phyloP scores from a whole-genome alignment of 306 rosid species.

The Arachis stenosperma region DNA sequence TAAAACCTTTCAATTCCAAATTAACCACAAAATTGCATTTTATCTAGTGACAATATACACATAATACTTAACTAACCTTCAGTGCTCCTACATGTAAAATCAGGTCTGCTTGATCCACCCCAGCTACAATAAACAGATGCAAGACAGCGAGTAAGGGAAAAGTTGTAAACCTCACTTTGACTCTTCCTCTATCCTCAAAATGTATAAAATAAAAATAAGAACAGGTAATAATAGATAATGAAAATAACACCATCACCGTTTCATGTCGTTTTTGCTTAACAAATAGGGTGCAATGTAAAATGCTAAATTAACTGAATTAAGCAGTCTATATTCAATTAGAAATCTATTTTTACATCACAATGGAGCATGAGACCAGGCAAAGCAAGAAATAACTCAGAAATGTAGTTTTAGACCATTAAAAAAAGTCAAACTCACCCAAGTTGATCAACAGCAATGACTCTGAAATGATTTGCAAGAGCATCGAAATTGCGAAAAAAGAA shows the following conservation, averaged over 20 bases:
- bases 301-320: background rate
- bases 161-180: background rate
- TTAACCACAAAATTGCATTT: slow-evolving; percentile 22
- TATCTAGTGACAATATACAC: slow-evolving; percentile 18
- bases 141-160: slow-evolving; percentile 11
- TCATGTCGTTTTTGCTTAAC: background rate
- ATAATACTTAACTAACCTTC: slow-evolving; percentile 62
- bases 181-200: too few relatives aligned
- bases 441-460: slow-evolving; percentile 92
- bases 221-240: too few relatives aligned
- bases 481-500: slow-evolving; percentile 94
- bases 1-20: slow-evolving; percentile 24
- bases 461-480: slow-evolving; percentile 78
- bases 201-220: too few relatives aligned
- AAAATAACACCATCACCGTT: background rate
- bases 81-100: slow-evolving; percentile 92
- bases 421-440: slow-evolving; percentile 70
- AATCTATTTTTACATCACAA: slow-evolving; percentile 5
- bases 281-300: background rate
- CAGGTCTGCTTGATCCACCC: slow-evolving; percentile 99
- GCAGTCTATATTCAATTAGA: slow-evolving; percentile 14
- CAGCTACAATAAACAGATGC: slow-evolving; percentile 60
- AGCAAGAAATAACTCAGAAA: slow-evolving; percentile 2
- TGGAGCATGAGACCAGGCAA: slow-evolving; percentile 25
- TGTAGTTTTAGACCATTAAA: slow-evolving; percentile 14